A percentile compares a stretch with the other conserved stretches of the same genome.
These are phyloP conservation scores for Fonsecaea pedrosoi DNA, from an alignment of 2,329 filamentous ascomycete species.

Conservation along the genomic window DNA sequence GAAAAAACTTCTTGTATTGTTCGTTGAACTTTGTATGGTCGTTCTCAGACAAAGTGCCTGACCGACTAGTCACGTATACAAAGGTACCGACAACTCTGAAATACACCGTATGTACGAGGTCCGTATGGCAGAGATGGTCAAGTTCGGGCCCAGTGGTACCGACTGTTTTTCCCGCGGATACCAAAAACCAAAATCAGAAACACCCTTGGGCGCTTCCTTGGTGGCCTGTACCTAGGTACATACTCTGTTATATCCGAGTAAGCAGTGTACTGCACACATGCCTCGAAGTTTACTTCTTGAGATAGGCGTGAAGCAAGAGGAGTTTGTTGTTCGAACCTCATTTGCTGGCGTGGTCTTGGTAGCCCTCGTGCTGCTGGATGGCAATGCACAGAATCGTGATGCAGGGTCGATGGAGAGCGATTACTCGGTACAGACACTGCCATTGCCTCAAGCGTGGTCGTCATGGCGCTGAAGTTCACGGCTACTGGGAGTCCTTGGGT, in stretches of 20 bases:
- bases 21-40: too few relatives aligned
- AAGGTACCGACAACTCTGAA: too few relatives aligned
- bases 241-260: too few relatives aligned
- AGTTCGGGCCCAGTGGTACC: too few relatives aligned
- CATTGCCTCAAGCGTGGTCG: not conserved
- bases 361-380: not conserved
- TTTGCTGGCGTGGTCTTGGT: not conserved
- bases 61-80: not conserved
- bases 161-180: too few relatives aligned
- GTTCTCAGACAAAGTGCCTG: not conserved
- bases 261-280: not conserved
- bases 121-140: too few relatives aligned
- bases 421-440: not conserved
- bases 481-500: not conserved
- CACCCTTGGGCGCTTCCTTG: too few relatives aligned
- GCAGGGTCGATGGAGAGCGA: not conserved
- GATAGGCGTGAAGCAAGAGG: not conserved
- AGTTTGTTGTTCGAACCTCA: not conserved
- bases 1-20: not conserved
- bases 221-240: too few relatives aligned
- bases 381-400: not conserved
- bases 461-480: not conserved
- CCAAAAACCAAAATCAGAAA: too few relatives aligned
- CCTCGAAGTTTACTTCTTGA: not conserved
- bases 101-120: too few relatives aligned